Evolutionary conservation across 345 rosid species (phyloP).

Genomic region (Rhizophora mangle): DNA sequence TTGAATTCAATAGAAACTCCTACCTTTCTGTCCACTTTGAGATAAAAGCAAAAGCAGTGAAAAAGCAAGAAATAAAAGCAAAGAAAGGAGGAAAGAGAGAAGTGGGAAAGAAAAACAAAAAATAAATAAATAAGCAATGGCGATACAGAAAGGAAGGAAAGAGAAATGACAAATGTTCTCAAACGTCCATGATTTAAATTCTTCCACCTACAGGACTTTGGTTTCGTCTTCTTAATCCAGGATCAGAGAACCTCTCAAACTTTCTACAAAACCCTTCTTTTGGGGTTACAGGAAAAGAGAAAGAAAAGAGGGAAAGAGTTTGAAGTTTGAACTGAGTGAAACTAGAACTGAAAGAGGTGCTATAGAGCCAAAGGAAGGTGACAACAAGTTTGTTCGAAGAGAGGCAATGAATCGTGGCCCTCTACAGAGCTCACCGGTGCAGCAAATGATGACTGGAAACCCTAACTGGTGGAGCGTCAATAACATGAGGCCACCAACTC

Average conservation of each 20-base stretch:
- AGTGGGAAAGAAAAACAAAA: slow-evolving; percentile 10
- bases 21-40: slow-evolving; percentile 65
- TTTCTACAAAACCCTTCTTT: slow-evolving; percentile 49
- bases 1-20: slow-evolving; percentile 13
- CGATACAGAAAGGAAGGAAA: slow-evolving; percentile 16
- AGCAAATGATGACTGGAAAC: slow-evolving; percentile 80
- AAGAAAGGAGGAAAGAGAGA: slow-evolving; percentile 23
- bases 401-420: slow-evolving; percentile 64
- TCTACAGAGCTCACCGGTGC: slow-evolving; percentile 77
- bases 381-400: background rate
- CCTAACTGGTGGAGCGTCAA: slow-evolving; percentile 82
- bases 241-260: slow-evolving; percentile 39
- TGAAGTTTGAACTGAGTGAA: background rate
- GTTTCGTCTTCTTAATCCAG: slow-evolving; percentile 35
- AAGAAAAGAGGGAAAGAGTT: no score
- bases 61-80: slow-evolving; percentile 47
- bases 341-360: background rate
- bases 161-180: slow-evolving; percentile 37
- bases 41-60: slow-evolving; percentile 81
- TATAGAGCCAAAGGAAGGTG: background rate
- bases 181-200: slow-evolving; percentile 55
- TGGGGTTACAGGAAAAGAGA: slow-evolving; percentile 23
- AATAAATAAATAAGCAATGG: slow-evolving; percentile 16
- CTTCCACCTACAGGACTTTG: slow-evolving; percentile 19
- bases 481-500: slow-evolving; percentile 60